Evolutionary conservation across 2,329 filamentous ascomycete genomes (phyloP), one percentile per base, ranked within the genome.

Genomic region (Monilinia polystroma): DNA sequence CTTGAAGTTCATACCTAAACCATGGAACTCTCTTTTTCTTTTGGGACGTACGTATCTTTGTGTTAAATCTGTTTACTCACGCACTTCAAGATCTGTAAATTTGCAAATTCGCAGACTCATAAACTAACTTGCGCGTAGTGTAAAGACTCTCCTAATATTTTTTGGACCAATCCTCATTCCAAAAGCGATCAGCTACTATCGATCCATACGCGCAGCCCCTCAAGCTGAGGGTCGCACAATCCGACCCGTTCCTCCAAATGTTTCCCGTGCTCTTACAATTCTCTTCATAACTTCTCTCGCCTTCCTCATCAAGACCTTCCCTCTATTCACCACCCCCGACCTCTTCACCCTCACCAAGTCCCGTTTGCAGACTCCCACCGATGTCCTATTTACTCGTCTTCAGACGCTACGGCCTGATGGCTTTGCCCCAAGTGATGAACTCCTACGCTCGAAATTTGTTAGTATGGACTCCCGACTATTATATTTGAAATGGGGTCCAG

Each of bases 401-500:
- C 78, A 83, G 4, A 77, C 82, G 2, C 75, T 89, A 1, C 84
- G 89, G 0, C 80, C 83, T 0, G 20, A 73, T 52, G 71, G 72
- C 12, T 81, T 91, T 2, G 88, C 85, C 0, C 70, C 79, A 0
- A 68, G 77, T 16, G 93, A 98, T 78, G 81, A 85, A 62, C 79
- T 83, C 32, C 83, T 98, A 12, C 84, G 87, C 63, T 79, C 81
- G 35, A 88, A 88, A 72, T 88, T 98, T 75, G 84, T 86, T 71
- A 89, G 85, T 68, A 80, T 89, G 64, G 87, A 92, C 71, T 90
- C 89, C 58, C 85, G 91, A 64, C 84, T 95, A 68, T 82, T 96
- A 10, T 98, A 97, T 79, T 83, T 96, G 63, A 87, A 90, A 68
- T 96, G 87, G 78, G 95, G 95, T 2, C 91, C 93, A 0, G 82